Conservation (phyloP, 2,329 filamentous ascomycete genomes). For the Hyphodiscus sp. region DNA sequence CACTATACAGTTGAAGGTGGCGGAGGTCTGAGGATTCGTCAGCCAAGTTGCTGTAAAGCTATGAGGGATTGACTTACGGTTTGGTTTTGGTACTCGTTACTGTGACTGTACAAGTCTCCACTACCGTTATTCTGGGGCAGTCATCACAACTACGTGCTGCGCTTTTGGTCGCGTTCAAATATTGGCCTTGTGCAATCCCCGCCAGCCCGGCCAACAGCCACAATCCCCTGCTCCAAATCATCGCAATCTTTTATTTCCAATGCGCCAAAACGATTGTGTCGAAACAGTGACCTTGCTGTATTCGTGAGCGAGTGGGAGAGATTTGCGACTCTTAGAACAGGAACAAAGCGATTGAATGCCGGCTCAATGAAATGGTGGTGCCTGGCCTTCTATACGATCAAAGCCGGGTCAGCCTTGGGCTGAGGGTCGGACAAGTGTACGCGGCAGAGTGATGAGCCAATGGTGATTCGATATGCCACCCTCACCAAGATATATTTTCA, state of each 20-base stretch:
- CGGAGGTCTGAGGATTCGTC: neutral
- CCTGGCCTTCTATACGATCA: constrained; percentile 16
- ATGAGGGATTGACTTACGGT: neutral
- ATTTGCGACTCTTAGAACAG: constrained; percentile 17
- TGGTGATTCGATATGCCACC: neutral
- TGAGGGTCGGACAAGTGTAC: constrained; percentile 7
- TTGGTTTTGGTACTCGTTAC: neutral
- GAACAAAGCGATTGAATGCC: constrained; percentile 18
- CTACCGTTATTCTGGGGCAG: neutral
- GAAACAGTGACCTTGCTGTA: constrained; percentile 17
- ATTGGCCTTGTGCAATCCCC: constrained; percentile 12
- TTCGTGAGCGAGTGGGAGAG: constrained; percentile 22
- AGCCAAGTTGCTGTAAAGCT: neutral
- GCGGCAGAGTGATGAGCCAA: neutral
- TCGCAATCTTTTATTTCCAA: constrained; percentile 6
- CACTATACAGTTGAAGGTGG: neutral
- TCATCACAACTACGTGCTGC: neutral
- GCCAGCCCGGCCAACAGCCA: constrained; percentile 14
- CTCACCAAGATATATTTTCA: constrained; percentile 2
- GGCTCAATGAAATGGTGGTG: constrained; percentile 14
- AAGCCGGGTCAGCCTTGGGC: constrained; percentile 13
- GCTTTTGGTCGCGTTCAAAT: neutral
- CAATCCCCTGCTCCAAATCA: constrained; percentile 14
- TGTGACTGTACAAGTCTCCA: constrained; percentile 1
- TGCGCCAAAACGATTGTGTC: constrained; percentile 18